Conservation (phyloP, 441 rosid genomes). For the Monsonia emarginata region DNA sequence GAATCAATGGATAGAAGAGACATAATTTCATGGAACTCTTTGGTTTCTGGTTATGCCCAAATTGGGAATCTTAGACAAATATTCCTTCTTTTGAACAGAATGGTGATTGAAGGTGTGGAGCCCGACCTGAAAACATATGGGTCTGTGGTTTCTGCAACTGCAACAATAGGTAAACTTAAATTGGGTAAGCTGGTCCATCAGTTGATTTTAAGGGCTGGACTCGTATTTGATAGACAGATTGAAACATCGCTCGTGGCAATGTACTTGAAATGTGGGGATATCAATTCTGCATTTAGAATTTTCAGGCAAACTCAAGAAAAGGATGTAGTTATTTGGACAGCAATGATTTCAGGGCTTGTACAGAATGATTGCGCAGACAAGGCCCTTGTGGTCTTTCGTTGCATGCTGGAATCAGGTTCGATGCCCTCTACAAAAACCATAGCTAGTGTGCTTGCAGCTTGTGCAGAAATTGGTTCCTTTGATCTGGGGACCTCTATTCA, state of each 20-base stretch:
- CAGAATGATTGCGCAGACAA: slow-evolving; percentile 39
- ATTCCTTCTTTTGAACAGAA: slow-evolving; percentile 30
- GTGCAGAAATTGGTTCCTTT: slow-evolving; percentile 41
- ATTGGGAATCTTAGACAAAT: slow-evolving; percentile 29
- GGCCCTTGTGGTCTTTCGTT: slow-evolving; percentile 32
- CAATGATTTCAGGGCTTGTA: slow-evolving; percentile 53
- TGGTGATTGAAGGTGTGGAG: slow-evolving; percentile 30
- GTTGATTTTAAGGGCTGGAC: slow-evolving; percentile 30
- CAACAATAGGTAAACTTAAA: slow-evolving; percentile 29
- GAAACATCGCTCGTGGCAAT: slow-evolving; percentile 35
- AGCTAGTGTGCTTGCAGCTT: slow-evolving; percentile 44
- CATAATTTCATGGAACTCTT: slow-evolving; percentile 45
- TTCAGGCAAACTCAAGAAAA: slow-evolving; percentile 23
- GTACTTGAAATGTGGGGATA: slow-evolving; percentile 42
- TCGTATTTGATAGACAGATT: slow-evolving; percentile 30
- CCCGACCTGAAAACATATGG: slow-evolving; percentile 45
- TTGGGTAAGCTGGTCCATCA: slow-evolving; percentile 43
- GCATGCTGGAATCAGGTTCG: slow-evolving; percentile 35
- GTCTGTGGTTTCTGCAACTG: slow-evolving; percentile 28
- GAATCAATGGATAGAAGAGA: slow-evolving; percentile 41
- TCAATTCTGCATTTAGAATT: slow-evolving; percentile 26
- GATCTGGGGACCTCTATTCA: slow-evolving; percentile 44
- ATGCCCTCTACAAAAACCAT: slow-evolving; percentile 38
- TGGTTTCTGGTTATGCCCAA: slow-evolving; percentile 36
- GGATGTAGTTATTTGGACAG: slow-evolving; percentile 50